Base-by-base conservation (phyloP, 495 filamentous ascomycete species). In the Parmelia sp. region DNA sequence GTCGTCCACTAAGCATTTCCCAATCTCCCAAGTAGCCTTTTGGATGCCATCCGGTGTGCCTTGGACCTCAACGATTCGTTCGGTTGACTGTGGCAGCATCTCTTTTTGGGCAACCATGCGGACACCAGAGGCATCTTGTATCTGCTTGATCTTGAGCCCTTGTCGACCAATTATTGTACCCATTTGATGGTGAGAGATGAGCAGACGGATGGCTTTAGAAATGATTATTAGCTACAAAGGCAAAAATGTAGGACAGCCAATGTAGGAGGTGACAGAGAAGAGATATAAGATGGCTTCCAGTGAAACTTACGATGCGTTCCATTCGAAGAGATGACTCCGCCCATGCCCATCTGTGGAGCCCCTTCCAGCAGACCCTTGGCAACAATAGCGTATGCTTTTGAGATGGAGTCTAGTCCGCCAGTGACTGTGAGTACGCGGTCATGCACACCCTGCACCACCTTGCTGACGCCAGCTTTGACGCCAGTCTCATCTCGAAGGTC, bases 131-230 rank as follows among this genome's bases (percentile, higher is more conserved):
- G 87, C 86, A 77, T 98, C 95, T 75, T 98, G 94, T 70, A 98
- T 98, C 75, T 96, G 89, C 83, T 98, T 98, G 80, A 98, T 98
- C 80, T 97, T 97, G 65, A 96, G 82, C 53, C 94, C 94, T 78
- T 92, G 88, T 60, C 92, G 88, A 66, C 94, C 94, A 70, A 98
- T 98, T 76, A 98, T 96, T 67, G 94, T 97, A 61, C 94, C 94
- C 94, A 98, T 98, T 75, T 98, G 95, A 73, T 97, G 97, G 78
- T 98, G 94, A 25, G 95, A 97, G 73, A 98, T 98, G 69, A 98
- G 86, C 14, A 98, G 86, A 66, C 96, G 96, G 73, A 98, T 88
- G 39, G 95, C 94, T 98, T 66, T 61, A 9, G 72, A 36, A 5
- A 45, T 4, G 10, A 58, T 27, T 23, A 25, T 79, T 69, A 80